phyloP scores from a whole-genome alignment of 1,284 basidiomycete genomes.

The Cerrena zonata region DNA sequence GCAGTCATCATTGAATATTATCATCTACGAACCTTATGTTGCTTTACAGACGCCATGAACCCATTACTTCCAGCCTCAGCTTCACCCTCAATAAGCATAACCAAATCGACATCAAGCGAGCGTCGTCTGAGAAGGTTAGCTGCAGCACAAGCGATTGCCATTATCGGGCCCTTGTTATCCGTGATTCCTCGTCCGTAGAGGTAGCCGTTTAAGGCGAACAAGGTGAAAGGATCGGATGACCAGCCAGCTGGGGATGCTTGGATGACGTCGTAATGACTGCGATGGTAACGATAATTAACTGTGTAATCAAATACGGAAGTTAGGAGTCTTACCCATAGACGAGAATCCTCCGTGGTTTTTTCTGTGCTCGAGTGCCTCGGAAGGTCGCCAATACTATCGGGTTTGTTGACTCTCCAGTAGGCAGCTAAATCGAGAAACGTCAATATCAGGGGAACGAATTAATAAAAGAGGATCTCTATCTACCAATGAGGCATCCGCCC shows the following conservation, averaged over 20 bases:
- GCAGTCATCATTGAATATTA: too few relatives aligned
- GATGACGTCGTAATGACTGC: constrained; percentile 89
- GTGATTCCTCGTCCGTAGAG: constrained; percentile 90
- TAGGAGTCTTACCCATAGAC: constrained; percentile 69
- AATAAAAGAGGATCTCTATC: too few relatives aligned
- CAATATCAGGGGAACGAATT: too few relatives aligned
- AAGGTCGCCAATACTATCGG: constrained; percentile 86
- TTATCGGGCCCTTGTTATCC: constrained; percentile 90
- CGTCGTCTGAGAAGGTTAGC: constrained; percentile 71
- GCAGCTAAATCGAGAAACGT: constrained; percentile 41
- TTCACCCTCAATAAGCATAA: constrained; percentile 92
- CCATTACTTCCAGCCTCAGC: constrained; percentile 90
- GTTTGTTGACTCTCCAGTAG: constrained; percentile 61
- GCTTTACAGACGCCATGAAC: constrained; percentile 71
- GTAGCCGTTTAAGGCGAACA: constrained; percentile 85
- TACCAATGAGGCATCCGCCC: constrained; percentile 73
- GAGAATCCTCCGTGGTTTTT: constrained; percentile 64
- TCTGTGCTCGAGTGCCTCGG: constrained; percentile 52
- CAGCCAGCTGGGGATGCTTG: constrained; percentile 70
- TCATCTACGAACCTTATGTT: constrained; percentile 60
- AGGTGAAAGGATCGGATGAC: constrained; percentile 79
- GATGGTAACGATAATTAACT: background rate
- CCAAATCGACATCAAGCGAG: constrained; percentile 78
- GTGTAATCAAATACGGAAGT: too few relatives aligned
- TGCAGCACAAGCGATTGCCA: constrained; percentile 87